Evolutionary conservation across 73 alveolate species (phyloP), one percentile per base, ranked within the genome.

Genomic region (Stentor coeruleus): DNA sequence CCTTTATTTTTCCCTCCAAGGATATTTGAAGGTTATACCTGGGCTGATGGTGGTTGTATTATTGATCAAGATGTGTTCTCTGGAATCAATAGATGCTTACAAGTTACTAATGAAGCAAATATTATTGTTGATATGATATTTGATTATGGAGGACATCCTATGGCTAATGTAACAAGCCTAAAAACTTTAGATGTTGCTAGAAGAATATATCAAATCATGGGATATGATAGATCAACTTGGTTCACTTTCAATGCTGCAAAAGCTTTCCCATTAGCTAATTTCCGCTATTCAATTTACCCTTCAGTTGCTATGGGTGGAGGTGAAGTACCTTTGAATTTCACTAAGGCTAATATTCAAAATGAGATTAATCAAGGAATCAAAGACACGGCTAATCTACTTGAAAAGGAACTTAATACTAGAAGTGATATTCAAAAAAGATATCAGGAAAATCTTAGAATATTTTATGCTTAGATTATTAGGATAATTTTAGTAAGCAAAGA

Each of bases 41-140:
- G 79, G 37, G 79, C 79, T 28, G 79, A 66, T 66, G 79, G 79
- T 28, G 79, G 79, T 20, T 20, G 79, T 15, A 33, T 66, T 66
- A 66, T 66, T 2, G 33, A 66, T 2, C 33, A 28, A 33, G 79
- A 66, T 2, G 39, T 66, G 26, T 20, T 26, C 14, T 37, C 79
- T 0, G 79, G 40, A 20, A 31, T 66, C 11, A 20, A 26, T 66
- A 20, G 79, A 66, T 66, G 79, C 2, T 66, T 66, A 2, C 49
- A 66, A 11, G 2, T 66, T 66, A 31, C 37, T 11, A 66, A 66
- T 66, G 49, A 66, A 33, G 33, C 2, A 11, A 31, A 66, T 2
- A 33, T 66, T 66, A 66, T 66, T 66, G 79, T 66, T 20, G 79
- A 66, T 31, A 26, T 66, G n/a, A 20, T 66, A 15, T 66, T 26